Base-by-base conservation (phyloP, 495 filamentous ascomycete species). In the Acidiella bohemica region DNA sequence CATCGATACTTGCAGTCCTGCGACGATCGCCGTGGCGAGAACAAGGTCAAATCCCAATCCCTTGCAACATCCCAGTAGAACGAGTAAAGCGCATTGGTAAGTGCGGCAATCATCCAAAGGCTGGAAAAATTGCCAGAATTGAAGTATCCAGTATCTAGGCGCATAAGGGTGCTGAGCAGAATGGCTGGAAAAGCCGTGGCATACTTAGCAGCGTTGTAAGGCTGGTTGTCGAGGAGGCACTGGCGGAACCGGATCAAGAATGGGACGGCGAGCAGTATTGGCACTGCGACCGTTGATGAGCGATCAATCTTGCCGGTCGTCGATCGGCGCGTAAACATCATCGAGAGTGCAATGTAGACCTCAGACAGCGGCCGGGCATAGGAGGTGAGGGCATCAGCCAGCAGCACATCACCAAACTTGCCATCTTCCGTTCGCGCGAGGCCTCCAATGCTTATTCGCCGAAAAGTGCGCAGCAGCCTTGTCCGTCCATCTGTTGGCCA, bases 51-150 rank as follows among this genome's bases (percentile, higher is more conserved):
- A 50, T 96, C 90, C 90, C 90, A 97, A 66, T 97, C 90, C 64
- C 83, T 86, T 31, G 84, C 73, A 16, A 96, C 76, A 56, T 97
- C 90, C 90, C 90, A 97, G 67, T 88, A 97, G 68, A 95, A 95
- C 24, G 82, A 86, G 61, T 94, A 97, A 41, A 77, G 64, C 9
- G 80, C 84, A 53, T 96, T 97, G 36, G 90, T 46, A 23, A 80
- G 66, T 19, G 81, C 80, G 32, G 75, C 68, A 36, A 75, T 52
- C 20, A 73, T 61, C 55, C 73, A 75, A 45, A 42, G n/a, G 5
- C 12, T 4, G 2, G 13, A n/a, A n/a, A n/a, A n/a, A n/a, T n/a
- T n/a, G n/a, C n/a, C n/a, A n/a, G n/a, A n/a, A n/a, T n/a, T n/a
- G n/a, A n/a, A n/a, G n/a, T n/a, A n/a, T n/a, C n/a, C n/a, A n/a